These are phyloP conservation scores for Vigna hirtella DNA, from an alignment of 306 rosid species.

Conservation along the genomic window DNA sequence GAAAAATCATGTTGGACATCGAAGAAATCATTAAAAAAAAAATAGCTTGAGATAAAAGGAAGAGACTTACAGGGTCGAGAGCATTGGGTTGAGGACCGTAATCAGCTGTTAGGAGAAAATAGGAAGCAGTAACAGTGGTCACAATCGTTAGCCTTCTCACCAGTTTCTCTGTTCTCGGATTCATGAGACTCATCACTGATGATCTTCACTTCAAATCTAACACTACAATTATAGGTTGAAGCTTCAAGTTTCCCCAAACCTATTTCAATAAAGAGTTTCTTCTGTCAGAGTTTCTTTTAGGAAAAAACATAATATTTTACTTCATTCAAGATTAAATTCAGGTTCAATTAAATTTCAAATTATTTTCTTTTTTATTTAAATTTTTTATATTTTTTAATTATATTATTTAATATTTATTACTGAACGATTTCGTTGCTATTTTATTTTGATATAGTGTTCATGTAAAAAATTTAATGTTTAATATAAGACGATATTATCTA, in stretches of 20 bases:
- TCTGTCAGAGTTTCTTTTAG: background rate
- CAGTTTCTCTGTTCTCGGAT: constrained; percentile 67
- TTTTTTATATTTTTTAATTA: too few species aligned
- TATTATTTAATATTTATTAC: too few species aligned
- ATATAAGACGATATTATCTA: too few species aligned
- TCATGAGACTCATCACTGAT: constrained; percentile 54
- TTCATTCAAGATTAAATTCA: background rate
- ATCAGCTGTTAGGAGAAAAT: constrained; percentile 91
- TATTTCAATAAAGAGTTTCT: background rate
- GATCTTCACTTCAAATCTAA: constrained; percentile 9
- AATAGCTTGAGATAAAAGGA: background rate
- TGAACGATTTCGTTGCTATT: too few species aligned
- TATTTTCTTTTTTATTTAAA: too few species aligned
- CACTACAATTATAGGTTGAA: background rate
- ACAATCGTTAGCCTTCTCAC: constrained; percentile 74
- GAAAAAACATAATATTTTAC: too few species aligned
- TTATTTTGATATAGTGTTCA: too few species aligned
- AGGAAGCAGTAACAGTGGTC: constrained; percentile 78
- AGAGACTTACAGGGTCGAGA: constrained; percentile 79
- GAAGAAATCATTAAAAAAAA: background rate
- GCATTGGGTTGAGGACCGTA: constrained; percentile 85
- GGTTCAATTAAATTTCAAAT: too few species aligned
- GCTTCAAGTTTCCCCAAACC: too few species aligned
- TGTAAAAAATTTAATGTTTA: too few species aligned
- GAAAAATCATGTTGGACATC: background rate